Evolutionary conservation across 139 green algal genomes (phyloP).

Genomic region (Chlamydomonas applanata): DNA sequence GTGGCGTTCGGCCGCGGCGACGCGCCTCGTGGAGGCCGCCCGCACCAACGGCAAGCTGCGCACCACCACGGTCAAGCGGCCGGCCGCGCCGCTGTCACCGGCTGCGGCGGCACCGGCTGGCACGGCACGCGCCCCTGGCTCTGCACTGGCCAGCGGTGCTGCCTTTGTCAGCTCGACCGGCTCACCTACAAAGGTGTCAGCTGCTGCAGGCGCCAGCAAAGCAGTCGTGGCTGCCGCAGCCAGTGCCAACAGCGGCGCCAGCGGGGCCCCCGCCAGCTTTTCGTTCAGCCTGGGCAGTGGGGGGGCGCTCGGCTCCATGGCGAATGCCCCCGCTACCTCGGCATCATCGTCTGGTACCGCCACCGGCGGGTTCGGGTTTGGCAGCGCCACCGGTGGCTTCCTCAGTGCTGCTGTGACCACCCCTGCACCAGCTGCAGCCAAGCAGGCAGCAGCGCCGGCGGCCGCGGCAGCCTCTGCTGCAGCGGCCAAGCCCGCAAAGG

Average conservation of each 20-base stretch:
- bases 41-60: conserved; percentile 1
- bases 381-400: background rate
- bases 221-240: too few species aligned
- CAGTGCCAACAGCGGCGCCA: too few species aligned
- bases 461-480: background rate
- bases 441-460: background rate
- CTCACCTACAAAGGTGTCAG: too few species aligned
- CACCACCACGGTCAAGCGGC: background rate
- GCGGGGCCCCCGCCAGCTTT: background rate
- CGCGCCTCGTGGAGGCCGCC: too few species aligned
- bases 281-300: background rate
- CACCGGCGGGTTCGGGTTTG: conserved; percentile 2
- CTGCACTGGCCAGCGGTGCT: too few species aligned
- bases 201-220: too few species aligned
- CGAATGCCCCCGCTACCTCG: background rate
- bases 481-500: background rate
- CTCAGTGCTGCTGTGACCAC: too few species aligned
- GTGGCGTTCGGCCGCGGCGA: too few species aligned
- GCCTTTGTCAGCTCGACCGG: too few species aligned
- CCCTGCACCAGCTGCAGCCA: background rate
- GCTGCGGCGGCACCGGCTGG: background rate
- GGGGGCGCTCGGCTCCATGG: too few species aligned
- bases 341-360: background rate
- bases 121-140: background rate
- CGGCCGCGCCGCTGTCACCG: background rate